These are phyloP conservation scores for Rhizophagus clarus DNA, from an alignment of 192 early-diverging fungal species.

Conservation along the genomic window DNA sequence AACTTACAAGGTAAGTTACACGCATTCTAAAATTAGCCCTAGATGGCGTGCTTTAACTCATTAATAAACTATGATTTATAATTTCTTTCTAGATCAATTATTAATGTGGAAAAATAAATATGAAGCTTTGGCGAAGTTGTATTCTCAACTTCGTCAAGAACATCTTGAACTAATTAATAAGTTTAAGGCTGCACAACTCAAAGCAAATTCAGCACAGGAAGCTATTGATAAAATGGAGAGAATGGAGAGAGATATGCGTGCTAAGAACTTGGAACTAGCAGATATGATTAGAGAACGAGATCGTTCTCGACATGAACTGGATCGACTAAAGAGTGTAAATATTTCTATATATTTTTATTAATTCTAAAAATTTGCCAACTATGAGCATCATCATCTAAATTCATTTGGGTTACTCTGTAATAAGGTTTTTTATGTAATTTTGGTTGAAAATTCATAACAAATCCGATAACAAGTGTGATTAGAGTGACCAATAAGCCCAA, in stretches of 20 bases:
- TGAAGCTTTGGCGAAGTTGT: slow-evolving; percentile 96
- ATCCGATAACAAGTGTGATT: background rate
- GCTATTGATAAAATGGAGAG: slow-evolving; percentile 80
- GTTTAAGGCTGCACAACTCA: slow-evolving; percentile 83
- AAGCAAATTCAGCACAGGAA: slow-evolving; percentile 84
- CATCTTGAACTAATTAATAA: slow-evolving; percentile 91
- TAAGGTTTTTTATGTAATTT: background rate
- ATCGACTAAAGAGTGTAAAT: slow-evolving; percentile 29
- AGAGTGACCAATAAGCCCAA: too few species aligned
- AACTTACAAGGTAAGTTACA: slow-evolving; percentile 69
- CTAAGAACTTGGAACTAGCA: slow-evolving; percentile 74
- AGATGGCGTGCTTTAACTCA: background rate
- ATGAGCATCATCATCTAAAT: background rate
- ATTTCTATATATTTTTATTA: background rate
- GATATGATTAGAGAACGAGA: slow-evolving; percentile 94
- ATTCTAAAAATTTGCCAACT: background rate
- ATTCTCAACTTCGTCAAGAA: slow-evolving; percentile 94
- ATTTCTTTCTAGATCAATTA: slow-evolving; percentile 70
- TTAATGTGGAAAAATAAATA: slow-evolving; percentile 98
- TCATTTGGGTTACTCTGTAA: background rate
- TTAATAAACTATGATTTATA: background rate
- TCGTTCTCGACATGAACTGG: slow-evolving; percentile 75
- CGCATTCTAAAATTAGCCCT: background rate
- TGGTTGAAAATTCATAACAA: too few species aligned
- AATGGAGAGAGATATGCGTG: slow-evolving; percentile 70